Evolutionary conservation across 2,329 filamentous ascomycete genomes (phyloP).

Genomic region (Fusarium napiforme): DNA sequence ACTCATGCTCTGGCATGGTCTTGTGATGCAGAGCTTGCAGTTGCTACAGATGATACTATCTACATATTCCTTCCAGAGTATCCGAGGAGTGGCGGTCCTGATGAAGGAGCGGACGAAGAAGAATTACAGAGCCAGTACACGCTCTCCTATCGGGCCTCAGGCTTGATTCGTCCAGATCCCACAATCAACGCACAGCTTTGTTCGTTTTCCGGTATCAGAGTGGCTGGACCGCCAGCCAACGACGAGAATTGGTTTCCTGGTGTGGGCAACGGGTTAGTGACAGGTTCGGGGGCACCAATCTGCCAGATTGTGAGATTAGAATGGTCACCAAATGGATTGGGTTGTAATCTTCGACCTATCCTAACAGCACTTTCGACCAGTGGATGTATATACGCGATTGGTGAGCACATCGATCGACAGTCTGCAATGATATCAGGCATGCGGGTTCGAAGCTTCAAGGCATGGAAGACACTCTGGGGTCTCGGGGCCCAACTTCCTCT

Average conservation of each 20-base stretch:
- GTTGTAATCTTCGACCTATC: conserved; percentile 63
- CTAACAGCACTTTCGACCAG: conserved; percentile 62
- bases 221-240: conserved; percentile 43
- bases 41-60: conserved; percentile 66
- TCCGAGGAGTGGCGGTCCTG: conserved; percentile 38
- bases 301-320: conserved; percentile 65
- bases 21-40: conserved; percentile 66
- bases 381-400: conserved; percentile 62
- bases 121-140: conserved; percentile 49
- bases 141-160: conserved; percentile 48
- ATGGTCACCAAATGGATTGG: conserved; percentile 70
- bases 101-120: conserved; percentile 44
- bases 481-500: conserved; percentile 63
- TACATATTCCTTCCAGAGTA: conserved; percentile 63
- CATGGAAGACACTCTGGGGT: conserved; percentile 67
- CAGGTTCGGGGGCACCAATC: conserved; percentile 60
- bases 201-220: conserved; percentile 49
- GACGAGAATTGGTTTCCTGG: conserved; percentile 52
- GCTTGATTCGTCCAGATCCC: conserved; percentile 52
- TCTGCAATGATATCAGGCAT: conserved; percentile 46
- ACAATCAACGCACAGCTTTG: conserved; percentile 60
- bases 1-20: conserved; percentile 62
- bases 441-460: conserved; percentile 55
- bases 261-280: conserved; percentile 59
- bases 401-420: conserved; percentile 55